Percentiles rank a stretch among this genome's conserved stretches.
phyloP scores from a whole-genome alignment of 208 protist genomes.

The Wallacemonas sp. region DNA sequence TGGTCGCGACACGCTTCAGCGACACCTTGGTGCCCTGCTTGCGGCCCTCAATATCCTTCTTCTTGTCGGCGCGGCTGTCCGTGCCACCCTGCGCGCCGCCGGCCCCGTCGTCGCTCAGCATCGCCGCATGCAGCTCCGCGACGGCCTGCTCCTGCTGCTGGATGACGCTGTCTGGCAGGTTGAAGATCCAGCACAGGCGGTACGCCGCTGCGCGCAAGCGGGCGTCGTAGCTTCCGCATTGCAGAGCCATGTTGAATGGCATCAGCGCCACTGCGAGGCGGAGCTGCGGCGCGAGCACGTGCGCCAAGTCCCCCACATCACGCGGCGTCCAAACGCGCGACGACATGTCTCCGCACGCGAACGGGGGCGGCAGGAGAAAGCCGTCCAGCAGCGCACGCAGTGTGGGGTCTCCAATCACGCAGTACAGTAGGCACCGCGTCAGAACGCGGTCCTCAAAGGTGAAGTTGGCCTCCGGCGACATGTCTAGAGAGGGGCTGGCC shows the following conservation, averaged over 20 bases:
- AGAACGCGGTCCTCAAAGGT: conserved; percentile 62
- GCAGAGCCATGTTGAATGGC: conserved; percentile 68
- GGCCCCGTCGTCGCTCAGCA: conserved; percentile 2
- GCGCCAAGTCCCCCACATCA: conserved; percentile 46
- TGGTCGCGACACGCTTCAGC: conserved; percentile 48
- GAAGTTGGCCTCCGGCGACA: conserved; percentile 20
- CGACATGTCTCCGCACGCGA: conserved; percentile 36
- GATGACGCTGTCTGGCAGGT: conserved; percentile 59
- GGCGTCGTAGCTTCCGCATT: conserved; percentile 66
- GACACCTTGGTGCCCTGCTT: conserved; percentile 43
- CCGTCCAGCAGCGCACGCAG: conserved; percentile 69
- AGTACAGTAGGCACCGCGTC: conserved; percentile 64
- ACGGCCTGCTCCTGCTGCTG: conserved; percentile 53
- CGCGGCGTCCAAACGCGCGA: conserved; percentile 32
- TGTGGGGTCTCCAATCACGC: conserved; percentile 41
- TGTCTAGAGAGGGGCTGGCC: not conserved
- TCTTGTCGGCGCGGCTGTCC: conserved; percentile 18
- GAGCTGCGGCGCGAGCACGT: conserved; percentile 39
- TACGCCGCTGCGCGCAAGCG: conserved; percentile 61
- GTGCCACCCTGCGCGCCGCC: too few species aligned
- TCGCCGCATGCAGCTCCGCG: conserved; percentile 15
- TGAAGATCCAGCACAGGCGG: conserved; percentile 71
- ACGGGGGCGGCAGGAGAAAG: conserved; percentile 68
- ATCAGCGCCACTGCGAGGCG: conserved; percentile 59
- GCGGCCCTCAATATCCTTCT: conserved; percentile 30